Percentiles rank a stretch among this genome's conserved stretches.
Evolutionary conservation across 306 rosid species (phyloP).

Genomic region (Fragaria vesca): DNA sequence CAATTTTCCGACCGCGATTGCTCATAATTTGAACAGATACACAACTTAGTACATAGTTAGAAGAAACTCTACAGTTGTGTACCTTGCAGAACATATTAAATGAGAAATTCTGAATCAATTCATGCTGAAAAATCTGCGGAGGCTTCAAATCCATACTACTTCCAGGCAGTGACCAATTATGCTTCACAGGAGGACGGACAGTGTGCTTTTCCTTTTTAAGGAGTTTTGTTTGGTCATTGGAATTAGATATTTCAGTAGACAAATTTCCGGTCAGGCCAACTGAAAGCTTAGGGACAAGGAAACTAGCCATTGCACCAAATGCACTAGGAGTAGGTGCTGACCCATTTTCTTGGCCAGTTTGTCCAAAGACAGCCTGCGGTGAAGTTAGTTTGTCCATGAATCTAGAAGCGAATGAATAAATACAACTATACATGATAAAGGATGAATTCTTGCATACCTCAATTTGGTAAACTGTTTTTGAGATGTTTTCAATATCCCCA

Average conservation of each 20-base stretch:
- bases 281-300: slow-evolving; percentile 94
- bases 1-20: not conserved
- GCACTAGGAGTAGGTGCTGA: slow-evolving; percentile 72
- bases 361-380: slow-evolving; percentile 82
- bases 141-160: slow-evolving; percentile 50
- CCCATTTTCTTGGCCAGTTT: slow-evolving; percentile 67
- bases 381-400: slow-evolving; percentile 30
- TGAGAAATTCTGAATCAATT: slow-evolving; percentile 90
- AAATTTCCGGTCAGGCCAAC: slow-evolving; percentile 72
- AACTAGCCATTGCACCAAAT: slow-evolving; percentile 97
- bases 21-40: slow-evolving; percentile 2
- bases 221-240: slow-evolving; percentile 65
- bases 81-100: slow-evolving; percentile 97
- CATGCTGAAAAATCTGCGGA: slow-evolving; percentile 97
- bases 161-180: slow-evolving; percentile 92
- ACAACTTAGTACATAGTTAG: slow-evolving; percentile 3
- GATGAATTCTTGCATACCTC: slow-evolving; percentile 54
- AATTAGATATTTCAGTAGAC: slow-evolving; percentile 65
- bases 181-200: slow-evolving; percentile 93
- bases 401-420: slow-evolving; percentile 24
- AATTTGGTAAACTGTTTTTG: slow-evolving; percentile 76
- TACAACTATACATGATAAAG: slow-evolving; percentile 13
- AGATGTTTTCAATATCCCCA: slow-evolving; percentile 86
- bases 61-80: slow-evolving; percentile 22
- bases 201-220: slow-evolving; percentile 74